Conservation (phyloP, 768 basidiomycete species). For the Harrya chromipes region DNA sequence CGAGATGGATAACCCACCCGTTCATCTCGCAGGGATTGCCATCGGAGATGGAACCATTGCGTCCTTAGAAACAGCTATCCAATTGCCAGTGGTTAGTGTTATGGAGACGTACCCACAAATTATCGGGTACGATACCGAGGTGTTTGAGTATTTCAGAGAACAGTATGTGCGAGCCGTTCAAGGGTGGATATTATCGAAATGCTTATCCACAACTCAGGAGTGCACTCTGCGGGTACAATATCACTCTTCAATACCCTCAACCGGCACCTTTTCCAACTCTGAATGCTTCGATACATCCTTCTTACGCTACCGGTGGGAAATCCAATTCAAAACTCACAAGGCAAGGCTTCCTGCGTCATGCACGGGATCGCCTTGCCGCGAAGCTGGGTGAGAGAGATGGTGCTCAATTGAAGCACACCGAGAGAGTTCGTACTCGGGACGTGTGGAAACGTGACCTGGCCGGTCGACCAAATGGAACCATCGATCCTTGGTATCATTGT, state of each 20-base stretch:
- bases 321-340: conserved; percentile 1
- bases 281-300: neutral
- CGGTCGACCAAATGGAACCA: conserved; percentile 49
- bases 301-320: neutral
- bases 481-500: conserved; percentile 61
- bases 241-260: conserved; percentile 70
- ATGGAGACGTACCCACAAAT: conserved; percentile 73
- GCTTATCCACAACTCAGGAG: conserved; percentile 35
- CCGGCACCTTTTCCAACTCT: conserved; percentile 44
- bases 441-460: conserved; percentile 45
- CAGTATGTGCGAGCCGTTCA: conserved; percentile 43
- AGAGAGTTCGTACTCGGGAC: conserved; percentile 19
- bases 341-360: conserved; percentile 8
- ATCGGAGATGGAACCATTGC: conserved; percentile 68
- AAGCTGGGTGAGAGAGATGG: conserved; percentile 15
- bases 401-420: conserved; percentile 14
- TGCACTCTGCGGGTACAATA: conserved; percentile 60
- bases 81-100: conserved; percentile 54
- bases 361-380: conserved; percentile 3
- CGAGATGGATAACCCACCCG: conserved; percentile 55
- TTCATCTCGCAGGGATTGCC: conserved; percentile 61
- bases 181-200: neutral
- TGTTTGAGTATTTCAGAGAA: conserved; percentile 58
- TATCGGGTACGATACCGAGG: conserved; percentile 66
- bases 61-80: conserved; percentile 43